Evolutionary conservation across 257 asterid genomes (phyloP).

Genomic region (Solanum dulcamara): DNA sequence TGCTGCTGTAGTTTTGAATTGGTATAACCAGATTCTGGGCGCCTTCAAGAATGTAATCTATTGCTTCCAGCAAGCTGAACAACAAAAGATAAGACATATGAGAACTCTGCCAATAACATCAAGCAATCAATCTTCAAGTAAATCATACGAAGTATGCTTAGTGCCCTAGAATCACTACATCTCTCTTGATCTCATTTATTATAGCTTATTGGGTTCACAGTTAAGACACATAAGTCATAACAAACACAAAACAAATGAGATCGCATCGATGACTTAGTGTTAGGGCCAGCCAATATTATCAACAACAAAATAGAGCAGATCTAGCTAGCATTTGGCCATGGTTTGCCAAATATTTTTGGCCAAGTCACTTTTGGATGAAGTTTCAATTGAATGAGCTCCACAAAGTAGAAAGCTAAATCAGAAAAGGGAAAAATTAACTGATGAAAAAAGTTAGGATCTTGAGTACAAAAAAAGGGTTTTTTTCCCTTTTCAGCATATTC

Average conservation of each 20-base stretch:
- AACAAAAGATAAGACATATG: neutral
- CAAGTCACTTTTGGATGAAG: too few relatives aligned
- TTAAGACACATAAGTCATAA: neutral
- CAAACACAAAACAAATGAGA: neutral
- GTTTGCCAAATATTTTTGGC: too few relatives aligned
- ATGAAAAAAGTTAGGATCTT: neutral
- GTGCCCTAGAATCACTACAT: neutral
- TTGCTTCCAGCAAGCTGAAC: conserved; percentile 62
- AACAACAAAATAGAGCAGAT: neutral
- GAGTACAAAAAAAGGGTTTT: neutral
- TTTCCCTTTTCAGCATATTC: neutral
- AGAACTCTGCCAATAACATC: neutral
- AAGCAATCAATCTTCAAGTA: neutral
- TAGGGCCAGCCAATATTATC: neutral
- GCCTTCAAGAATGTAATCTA: conserved; percentile 66
- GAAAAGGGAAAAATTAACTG: neutral
- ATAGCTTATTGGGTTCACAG: neutral
- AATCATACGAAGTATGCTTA: neutral
- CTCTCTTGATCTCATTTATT: neutral
- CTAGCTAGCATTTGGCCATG: too few relatives aligned
- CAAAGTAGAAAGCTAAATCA: neutral
- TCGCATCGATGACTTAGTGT: neutral
- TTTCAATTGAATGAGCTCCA: neutral
- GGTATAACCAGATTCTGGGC: conserved; percentile 75
- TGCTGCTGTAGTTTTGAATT: conserved; percentile 21